Conservation (phyloP, 768 basidiomycete species). For the Lentinula guzmanii region DNA sequence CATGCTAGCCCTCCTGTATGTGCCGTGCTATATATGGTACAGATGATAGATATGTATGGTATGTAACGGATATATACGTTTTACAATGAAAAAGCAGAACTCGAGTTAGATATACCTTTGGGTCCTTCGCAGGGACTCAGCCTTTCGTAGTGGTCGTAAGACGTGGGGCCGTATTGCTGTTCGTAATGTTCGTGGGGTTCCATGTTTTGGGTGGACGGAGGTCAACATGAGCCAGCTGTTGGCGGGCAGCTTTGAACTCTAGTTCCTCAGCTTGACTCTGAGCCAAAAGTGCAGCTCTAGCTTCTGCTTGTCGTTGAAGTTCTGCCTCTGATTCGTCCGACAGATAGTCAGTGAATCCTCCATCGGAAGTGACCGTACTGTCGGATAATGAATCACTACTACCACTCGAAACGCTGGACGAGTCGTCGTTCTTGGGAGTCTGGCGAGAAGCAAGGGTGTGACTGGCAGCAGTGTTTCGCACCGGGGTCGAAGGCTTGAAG, state of each 20-base stretch:
- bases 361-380: conserved; percentile 78
- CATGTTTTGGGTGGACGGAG: conserved; percentile 73
- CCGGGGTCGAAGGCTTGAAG: conserved; percentile 13
- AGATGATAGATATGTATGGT: background rate
- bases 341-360: conserved; percentile 84
- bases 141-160: conserved; percentile 8
- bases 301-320: conserved; percentile 80
- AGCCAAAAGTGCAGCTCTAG: conserved; percentile 69
- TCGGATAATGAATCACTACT: conserved; percentile 64
- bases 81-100: background rate
- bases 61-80: background rate
- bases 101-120: background rate
- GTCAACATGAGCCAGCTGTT: conserved; percentile 70
- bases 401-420: conserved; percentile 51
- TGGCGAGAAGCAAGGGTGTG: conserved; percentile 22
- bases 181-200: conserved; percentile 48
- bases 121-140: background rate
- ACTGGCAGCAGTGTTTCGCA: conserved; percentile 13
- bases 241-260: conserved; percentile 76
- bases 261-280: conserved; percentile 75
- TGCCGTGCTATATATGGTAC: conserved; percentile 1
- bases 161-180: conserved; percentile 16
- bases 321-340: conserved; percentile 94
- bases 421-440: conserved; percentile 24
- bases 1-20: conserved; percentile 2